Percentiles rank a stretch among this genome's conserved stretches.
phyloP scores from a whole-genome alignment of 768 basidiomycete genomes.

The Leucosporidium creatinivorum region DNA sequence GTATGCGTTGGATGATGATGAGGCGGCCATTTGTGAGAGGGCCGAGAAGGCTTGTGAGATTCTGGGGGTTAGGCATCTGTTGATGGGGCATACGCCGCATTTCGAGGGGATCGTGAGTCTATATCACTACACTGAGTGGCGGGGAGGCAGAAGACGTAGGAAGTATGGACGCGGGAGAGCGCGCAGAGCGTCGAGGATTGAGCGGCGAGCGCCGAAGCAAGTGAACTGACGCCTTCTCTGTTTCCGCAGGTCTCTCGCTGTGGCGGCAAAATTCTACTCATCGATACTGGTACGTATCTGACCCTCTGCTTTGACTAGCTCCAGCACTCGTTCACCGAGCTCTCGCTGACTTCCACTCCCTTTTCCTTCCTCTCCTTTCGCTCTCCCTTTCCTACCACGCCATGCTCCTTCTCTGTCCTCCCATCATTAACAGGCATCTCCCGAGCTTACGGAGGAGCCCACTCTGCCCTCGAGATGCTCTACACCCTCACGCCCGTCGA shows the following conservation, averaged over 20 bases:
- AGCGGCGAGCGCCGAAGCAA: no score
- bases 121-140: no score
- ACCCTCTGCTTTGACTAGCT: no score
- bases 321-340: no score
- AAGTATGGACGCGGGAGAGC: no score
- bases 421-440: conserved; percentile 17
- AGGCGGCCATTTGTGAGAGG: conserved; percentile 56
- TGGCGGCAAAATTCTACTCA: conserved; percentile 85
- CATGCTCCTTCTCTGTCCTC: background rate
- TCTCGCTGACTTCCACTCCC: no score
- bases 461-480: conserved; percentile 79
- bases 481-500: conserved; percentile 63
- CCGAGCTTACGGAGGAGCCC: conserved; percentile 75
- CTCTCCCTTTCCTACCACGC: background rate
- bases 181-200: no score
- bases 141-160: no score
- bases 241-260: conserved; percentile 51
- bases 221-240: no score
- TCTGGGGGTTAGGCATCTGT: conserved; percentile 76
- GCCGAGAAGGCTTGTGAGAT: conserved; percentile 64
- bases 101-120: conserved; percentile 68
- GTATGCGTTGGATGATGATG: conserved; percentile 71
- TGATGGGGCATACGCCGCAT: conserved; percentile 96
- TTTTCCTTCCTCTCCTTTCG: background rate
- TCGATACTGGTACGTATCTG: conserved; percentile 82